Evolutionary conservation across 306 rosid species (phyloP), one percentile per base, ranked within the genome.

Genomic region (Cicer pinnatifidum): DNA sequence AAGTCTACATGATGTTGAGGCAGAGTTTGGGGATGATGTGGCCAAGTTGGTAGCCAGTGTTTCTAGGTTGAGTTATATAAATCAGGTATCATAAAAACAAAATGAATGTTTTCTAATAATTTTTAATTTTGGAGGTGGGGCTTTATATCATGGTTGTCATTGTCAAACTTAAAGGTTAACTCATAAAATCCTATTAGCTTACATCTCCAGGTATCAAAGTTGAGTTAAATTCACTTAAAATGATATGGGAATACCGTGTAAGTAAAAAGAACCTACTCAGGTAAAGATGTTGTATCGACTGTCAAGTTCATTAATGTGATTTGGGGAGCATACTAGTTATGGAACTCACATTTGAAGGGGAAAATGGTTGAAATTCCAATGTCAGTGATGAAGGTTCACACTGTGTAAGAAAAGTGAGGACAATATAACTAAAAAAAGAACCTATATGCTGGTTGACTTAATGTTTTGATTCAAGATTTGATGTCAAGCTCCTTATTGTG

Each of bases 31-130:
- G 43, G 86, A 87, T 66, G 97, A 87, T 37, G 96, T 93, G 77
- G 90, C 87, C 71, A 89, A 82, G 85, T 83, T 93, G 86, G 97
- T 91, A 40, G 94, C 97, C 1, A 88, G 97, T 68, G 98, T 93
- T 81, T 93, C 98, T 81, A 86, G 91, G 82, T 74, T 93, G 79
- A 93, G 98, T 80, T 79, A 89, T 76, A 87, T 91, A 82, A 93
- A 93, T 86, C 98, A 91, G 98, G 98, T 93, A 89, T 23, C 44
- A 23, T 72, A 69, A 58, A 69, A 71, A 8, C 33, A 47, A 72
- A 44, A 35, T 39, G 46, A 62, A 16, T 19, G 53, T 41, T 82
- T 65, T 53, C 48, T 65, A 69, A 60, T 39, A 46, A 71, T 8
- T 68, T 80, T 69, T 75, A 46, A 58, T 78, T 48, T 69, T 84